phyloP scores from a whole-genome alignment of 306 rosid genomes.

The Dalbergia cochinchinensis region DNA sequence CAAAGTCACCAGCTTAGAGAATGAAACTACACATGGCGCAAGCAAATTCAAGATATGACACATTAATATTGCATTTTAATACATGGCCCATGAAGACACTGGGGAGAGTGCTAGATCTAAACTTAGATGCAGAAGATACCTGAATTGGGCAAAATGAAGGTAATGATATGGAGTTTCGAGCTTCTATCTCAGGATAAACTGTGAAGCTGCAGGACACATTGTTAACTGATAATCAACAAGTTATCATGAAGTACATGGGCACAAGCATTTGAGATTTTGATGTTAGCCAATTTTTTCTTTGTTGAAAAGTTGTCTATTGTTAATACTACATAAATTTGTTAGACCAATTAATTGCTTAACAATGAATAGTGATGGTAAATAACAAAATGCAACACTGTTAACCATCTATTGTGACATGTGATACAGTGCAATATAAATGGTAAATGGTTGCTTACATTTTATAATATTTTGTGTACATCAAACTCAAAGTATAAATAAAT shows the following conservation, averaged over 20 bases:
- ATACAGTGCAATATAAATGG: not conserved
- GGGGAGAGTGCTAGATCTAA: constrained; percentile 33
- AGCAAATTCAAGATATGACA: constrained; percentile 27
- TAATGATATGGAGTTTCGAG: constrained; percentile 78
- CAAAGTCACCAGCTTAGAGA: constrained; percentile 28
- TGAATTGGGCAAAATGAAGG: constrained; percentile 81
- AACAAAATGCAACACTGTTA: not conserved
- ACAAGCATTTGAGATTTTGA: not conserved
- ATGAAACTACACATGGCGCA: constrained; percentile 36
- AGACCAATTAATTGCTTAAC: constrained; percentile 7
- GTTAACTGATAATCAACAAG: constrained; percentile 37
- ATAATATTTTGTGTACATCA: too few relatives aligned
- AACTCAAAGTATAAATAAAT: too few relatives aligned
- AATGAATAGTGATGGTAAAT: not conserved
- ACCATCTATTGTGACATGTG: not conserved
- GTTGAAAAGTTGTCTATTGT: not conserved
- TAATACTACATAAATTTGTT: not conserved
- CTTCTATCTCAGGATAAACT: constrained; percentile 91
- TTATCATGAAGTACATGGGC: constrained; percentile 15
- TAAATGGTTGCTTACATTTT: too few relatives aligned
- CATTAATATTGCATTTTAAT: constrained; percentile 32
- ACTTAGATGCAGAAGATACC: constrained; percentile 54
- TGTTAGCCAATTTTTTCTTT: not conserved
- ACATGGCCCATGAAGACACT: constrained; percentile 2
- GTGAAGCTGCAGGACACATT: constrained; percentile 69